Evolutionary conservation across 83 land plant species (phyloP), one percentile per base, ranked within the genome.

Genomic region (Picea mariana): DNA sequence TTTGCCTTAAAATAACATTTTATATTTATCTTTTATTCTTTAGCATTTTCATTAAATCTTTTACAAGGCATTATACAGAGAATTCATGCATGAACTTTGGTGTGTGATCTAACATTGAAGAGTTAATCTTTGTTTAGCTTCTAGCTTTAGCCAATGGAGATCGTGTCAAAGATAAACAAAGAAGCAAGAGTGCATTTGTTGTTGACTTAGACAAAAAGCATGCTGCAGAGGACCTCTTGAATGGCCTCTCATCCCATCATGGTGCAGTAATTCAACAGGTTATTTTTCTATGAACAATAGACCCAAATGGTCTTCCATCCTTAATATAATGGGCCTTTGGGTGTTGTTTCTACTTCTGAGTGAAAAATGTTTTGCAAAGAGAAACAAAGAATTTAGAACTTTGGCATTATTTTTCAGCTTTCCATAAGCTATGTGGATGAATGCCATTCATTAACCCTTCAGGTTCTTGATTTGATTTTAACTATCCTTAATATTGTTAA

Each of bases 101-200:
- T 59, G 34, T 13, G 24, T 52, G 12, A n/a, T n/a, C n/a, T n/a
- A n/a, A n/a, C n/a, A n/a, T n/a, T n/a, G n/a, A n/a, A n/a, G n/a
- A n/a, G n/a, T n/a, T n/a, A n/a, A n/a, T n/a, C n/a, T n/a, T n/a
- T n/a, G n/a, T 94, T 79, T 97, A 95, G 99, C 85, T 97, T 77
- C 82, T 97, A 40, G 99, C 96, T 76, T 80, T 93, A 60, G 95
- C 97, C 69, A 97, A 97, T 87, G 99, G 99, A 81, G 96, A 97
- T 76, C 94, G 99, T 59, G 89, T 97, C 71, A 97, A 95, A 85
- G 97, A 96, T 72, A 95, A 97, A 79, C 98, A 94, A 82, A 91
- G 94, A 47, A 93, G 86, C 77, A 95, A 84, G 86, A 94, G 82
- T 80, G 92, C 95, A 9, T 97, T 97, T 87, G 87, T 94, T 49